Conservation (phyloP, 306 rosid species). For the Vigna mungo region DNA sequence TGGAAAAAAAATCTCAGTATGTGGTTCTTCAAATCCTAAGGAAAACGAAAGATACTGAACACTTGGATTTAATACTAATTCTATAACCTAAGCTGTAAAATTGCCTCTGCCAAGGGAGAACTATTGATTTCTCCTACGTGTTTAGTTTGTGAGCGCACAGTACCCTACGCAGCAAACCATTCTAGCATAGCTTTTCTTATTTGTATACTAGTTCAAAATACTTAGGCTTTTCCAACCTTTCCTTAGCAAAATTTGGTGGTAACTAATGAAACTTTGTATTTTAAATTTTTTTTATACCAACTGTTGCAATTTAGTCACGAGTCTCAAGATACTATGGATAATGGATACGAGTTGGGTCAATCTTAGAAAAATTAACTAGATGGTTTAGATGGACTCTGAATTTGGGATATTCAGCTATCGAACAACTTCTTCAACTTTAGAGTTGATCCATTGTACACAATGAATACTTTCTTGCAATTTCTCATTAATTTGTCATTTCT, state of each 20-base stretch:
- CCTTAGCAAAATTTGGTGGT: not conserved
- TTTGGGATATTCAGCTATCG: conserved; percentile 32
- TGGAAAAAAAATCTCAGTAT: too few relatives aligned
- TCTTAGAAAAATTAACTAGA: not conserved
- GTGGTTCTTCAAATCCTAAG: too few relatives aligned
- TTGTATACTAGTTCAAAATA: conserved; percentile 5
- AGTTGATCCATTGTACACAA: conserved; percentile 16
- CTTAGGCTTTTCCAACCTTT: not conserved
- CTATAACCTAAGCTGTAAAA: too few relatives aligned
- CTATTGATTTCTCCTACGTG: not conserved
- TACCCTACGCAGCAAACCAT: not conserved
- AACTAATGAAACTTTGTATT: not conserved
- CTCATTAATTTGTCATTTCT: conserved; percentile 28
- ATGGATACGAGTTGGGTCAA: conserved; percentile 4
- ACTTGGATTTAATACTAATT: too few relatives aligned
- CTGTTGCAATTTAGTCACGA: not conserved
- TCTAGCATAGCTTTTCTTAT: conserved; percentile 12
- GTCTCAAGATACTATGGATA: not conserved
- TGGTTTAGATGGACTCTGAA: conserved; percentile 9
- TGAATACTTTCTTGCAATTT: conserved; percentile 7
- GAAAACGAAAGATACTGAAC: too few relatives aligned
- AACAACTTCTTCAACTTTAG: conserved; percentile 32
- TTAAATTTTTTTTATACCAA: not conserved
- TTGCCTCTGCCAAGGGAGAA: not conserved
- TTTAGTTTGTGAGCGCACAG: conserved; percentile 9